Evolutionary conservation across 1,284 basidiomycete species (phyloP), one percentile per base, ranked within the genome.

Genomic region (Ustilago trichophora): DNA sequence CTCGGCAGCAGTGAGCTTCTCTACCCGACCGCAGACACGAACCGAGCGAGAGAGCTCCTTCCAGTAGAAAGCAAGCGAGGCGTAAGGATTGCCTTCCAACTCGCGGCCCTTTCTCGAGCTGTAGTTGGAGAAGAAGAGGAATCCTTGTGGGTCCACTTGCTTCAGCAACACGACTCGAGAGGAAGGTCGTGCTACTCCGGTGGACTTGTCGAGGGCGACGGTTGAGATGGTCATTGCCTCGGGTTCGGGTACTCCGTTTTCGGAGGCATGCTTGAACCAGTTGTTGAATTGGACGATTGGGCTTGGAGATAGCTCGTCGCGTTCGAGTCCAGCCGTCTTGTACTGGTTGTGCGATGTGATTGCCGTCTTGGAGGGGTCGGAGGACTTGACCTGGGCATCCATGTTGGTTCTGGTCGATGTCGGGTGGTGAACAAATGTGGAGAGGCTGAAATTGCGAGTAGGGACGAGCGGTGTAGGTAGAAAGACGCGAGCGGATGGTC

Each of bases 61-160:
- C 96, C 95, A 98, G 84, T 95, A 97, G 77, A 97, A 91, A 6
- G 89, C 88, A 19, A 95, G 84, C 2, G 91, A 88, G 0, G 90
- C 92, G 75, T 89, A 85, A 0, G 76, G 79, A 31, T 82, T 94
- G 34, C 83, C 85, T 3, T 82, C 65, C 37, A 98, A 85, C 82
- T 98, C 96, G 29, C 83, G 80, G 2, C 91, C 92, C 83, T 98
- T 98, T 65, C 94, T 87, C 16, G 92, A 95, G 31, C 87, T 86
- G 84, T 98, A 98, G 84, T 98, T 98, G 31, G 93, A 95, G 86
- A 88, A 98, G 84, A 98, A 97, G 50, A 95, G 87, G 83, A 98
- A 97, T 31, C 94, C 79, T 10, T 44, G 13, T 7, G 68, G 38
- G 77, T 93, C 73, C 13, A 74, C 87, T 75, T 92, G 87, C 82